Percentiles rank a stretch among this genome's conserved stretches.
These are phyloP conservation scores for Aspergillus fructus DNA, from an alignment of 2,329 filamentous ascomycete genomes.

Conservation along the genomic window DNA sequence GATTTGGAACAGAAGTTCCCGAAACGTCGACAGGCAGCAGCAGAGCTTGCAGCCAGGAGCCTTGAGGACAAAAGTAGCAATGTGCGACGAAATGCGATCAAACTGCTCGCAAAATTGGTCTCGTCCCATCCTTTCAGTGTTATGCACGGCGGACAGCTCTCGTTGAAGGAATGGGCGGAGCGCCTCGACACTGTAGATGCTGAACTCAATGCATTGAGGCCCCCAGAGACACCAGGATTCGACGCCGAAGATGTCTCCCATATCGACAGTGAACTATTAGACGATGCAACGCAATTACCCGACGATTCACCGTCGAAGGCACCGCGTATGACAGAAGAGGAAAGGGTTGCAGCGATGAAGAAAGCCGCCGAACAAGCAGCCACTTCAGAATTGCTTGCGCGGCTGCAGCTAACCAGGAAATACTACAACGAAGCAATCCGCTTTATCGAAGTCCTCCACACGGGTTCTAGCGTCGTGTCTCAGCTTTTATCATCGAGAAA, in stretches of 20 bases:
- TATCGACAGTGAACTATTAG: slow-evolving; percentile 74
- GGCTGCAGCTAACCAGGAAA: slow-evolving; percentile 80
- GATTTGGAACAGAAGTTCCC: slow-evolving; percentile 96
- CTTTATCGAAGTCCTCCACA: slow-evolving; percentile 89
- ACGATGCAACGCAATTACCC: slow-evolving; percentile 82
- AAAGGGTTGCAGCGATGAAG: slow-evolving; percentile 69
- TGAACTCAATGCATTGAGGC: slow-evolving; percentile 77
- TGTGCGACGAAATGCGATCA: slow-evolving; percentile 91
- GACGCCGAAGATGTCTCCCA: slow-evolving; percentile 67
- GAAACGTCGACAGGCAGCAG: slow-evolving; percentile 82
- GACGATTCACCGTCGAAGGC: slow-evolving; percentile 65
- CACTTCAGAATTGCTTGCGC: slow-evolving; percentile 82
- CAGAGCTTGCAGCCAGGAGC: slow-evolving; percentile 83
- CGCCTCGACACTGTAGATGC: slow-evolving; percentile 79
- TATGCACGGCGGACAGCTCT: slow-evolving; percentile 84
- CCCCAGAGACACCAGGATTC: slow-evolving; percentile 70
- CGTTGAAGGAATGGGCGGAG: slow-evolving; percentile 79
- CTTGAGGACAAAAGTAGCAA: slow-evolving; percentile 98
- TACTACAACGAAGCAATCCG: slow-evolving; percentile 92
- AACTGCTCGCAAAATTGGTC: slow-evolving; percentile 81
- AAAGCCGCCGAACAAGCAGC: slow-evolving; percentile 85
- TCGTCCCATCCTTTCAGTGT: slow-evolving; percentile 93
- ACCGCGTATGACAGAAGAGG: slow-evolving; percentile 72
- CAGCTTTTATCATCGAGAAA: slow-evolving; percentile 92
- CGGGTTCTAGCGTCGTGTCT: slow-evolving; percentile 75